Evolutionary conservation across 2,329 filamentous ascomycete genomes (phyloP).

Genomic region (Ascomycota sp.): DNA sequence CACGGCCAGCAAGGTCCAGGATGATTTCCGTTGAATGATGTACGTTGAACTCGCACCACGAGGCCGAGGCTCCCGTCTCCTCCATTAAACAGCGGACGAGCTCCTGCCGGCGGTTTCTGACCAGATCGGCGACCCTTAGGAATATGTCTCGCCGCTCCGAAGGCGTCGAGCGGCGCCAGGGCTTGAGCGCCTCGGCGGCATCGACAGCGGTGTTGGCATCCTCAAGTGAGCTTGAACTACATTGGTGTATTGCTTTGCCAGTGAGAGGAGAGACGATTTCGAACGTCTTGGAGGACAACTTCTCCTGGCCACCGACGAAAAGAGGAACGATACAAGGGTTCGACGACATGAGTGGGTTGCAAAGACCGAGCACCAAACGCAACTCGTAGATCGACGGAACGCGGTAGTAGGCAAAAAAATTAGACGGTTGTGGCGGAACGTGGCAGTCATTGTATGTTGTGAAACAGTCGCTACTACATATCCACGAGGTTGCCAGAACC

Average conservation of each 20-base stretch:
- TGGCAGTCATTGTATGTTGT: no score
- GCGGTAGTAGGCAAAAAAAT: neutral
- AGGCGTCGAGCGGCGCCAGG: slow-evolving; percentile 46
- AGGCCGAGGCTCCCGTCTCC: slow-evolving; percentile 21
- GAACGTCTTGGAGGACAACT: slow-evolving; percentile 19
- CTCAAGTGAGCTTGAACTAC: slow-evolving; percentile 3
- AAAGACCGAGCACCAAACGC: neutral
- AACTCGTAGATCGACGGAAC: neutral
- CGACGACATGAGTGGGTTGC: neutral
- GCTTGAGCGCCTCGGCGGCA: slow-evolving; percentile 32
- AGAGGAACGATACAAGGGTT: slow-evolving; percentile 13
- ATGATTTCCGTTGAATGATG: slow-evolving; percentile 15
- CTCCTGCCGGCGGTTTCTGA: slow-evolving; percentile 39
- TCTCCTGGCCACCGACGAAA: slow-evolving; percentile 22
- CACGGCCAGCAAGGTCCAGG: slow-evolving; percentile 21
- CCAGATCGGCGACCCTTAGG: slow-evolving; percentile 43
- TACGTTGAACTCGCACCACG: slow-evolving; percentile 22
- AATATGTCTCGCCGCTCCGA: slow-evolving; percentile 46
- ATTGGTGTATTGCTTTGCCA: neutral
- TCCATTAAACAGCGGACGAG: slow-evolving; percentile 34
- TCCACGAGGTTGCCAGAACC: no score
- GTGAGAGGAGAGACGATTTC: slow-evolving; percentile 1
- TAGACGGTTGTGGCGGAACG: no score
- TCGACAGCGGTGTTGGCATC: neutral
- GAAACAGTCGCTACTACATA: no score